phyloP scores from a whole-genome alignment of 306 rosid species.

The Calophaca sinica region DNA sequence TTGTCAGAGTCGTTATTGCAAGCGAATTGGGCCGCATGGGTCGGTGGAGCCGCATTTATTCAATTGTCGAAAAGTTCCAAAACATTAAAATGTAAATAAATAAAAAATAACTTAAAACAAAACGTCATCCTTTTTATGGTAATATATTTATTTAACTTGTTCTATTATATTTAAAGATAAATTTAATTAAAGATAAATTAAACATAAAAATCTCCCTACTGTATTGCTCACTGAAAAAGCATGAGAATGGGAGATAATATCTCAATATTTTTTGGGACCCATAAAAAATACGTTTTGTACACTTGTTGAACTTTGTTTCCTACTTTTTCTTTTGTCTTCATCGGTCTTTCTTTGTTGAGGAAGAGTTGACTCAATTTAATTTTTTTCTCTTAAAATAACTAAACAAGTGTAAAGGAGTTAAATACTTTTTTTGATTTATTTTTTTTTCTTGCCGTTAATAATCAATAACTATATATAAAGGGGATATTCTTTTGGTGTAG shows the following conservation, averaged over 20 bases:
- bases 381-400: constrained; percentile 24
- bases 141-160: too few species aligned
- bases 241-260: neutral
- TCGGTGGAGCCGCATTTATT: constrained; percentile 18
- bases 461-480: too few species aligned
- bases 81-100: neutral
- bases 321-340: constrained; percentile 14
- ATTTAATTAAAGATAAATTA: neutral
- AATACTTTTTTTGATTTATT: neutral
- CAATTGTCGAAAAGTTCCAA: neutral
- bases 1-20: constrained; percentile 50
- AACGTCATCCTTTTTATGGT: neutral
- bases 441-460: too few species aligned
- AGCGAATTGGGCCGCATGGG: constrained; percentile 25
- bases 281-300: constrained; percentile 44
- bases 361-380: constrained; percentile 11
- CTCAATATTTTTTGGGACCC: constrained; percentile 44
- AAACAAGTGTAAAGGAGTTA: constrained; percentile 20
- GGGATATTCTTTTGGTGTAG: too few species aligned
- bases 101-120: neutral
- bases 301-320: constrained; percentile 8
- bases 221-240: neutral
- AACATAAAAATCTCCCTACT: neutral
- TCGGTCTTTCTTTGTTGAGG: neutral
- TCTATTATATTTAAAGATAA: too few species aligned